Percentiles rank a stretch among this genome's conserved stretches.
phyloP scores from a whole-genome alignment of 2,329 filamentous ascomycete species.

The Fusarium chlamydosporum region DNA sequence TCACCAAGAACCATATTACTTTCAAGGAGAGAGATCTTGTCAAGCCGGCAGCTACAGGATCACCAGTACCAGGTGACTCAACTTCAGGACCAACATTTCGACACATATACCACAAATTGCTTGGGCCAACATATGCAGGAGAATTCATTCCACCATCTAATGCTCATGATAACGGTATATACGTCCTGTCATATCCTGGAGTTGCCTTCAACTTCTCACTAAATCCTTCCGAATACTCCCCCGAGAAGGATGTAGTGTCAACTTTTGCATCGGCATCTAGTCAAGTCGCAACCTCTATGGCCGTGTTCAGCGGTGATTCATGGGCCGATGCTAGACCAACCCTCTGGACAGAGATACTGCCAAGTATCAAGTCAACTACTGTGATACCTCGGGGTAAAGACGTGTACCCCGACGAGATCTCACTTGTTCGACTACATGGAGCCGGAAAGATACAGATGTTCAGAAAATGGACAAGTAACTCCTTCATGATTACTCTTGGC shows the following conservation, averaged over 20 bases:
- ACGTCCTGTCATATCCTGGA: slow-evolving; percentile 93
- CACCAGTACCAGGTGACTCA: slow-evolving; percentile 54
- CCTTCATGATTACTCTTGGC: slow-evolving; percentile 81
- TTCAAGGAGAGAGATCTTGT: slow-evolving; percentile 86
- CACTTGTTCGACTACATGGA: slow-evolving; percentile 82
- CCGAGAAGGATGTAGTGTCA: slow-evolving; percentile 84
- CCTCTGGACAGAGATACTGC: slow-evolving; percentile 81
- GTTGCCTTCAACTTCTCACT: slow-evolving; percentile 93
- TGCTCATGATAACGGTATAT: slow-evolving; percentile 75
- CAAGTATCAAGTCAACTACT: slow-evolving; percentile 79
- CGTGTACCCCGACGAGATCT: slow-evolving; percentile 88
- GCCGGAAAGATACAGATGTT: slow-evolving; percentile 83
- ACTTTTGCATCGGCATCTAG: slow-evolving; percentile 84
- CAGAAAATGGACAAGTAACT: slow-evolving; percentile 75
- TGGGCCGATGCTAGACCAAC: slow-evolving; percentile 86
- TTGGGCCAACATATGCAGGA: slow-evolving; percentile 93
- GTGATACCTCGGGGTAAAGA: slow-evolving; percentile 80
- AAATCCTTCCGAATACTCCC: slow-evolving; percentile 79
- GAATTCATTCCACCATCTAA: slow-evolving; percentile 82
- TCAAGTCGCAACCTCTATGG: slow-evolving; percentile 85
- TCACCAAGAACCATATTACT: slow-evolving; percentile 84
- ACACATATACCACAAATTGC: slow-evolving; percentile 92
- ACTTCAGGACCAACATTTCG: slow-evolving; percentile 79
- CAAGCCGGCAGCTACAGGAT: slow-evolving; percentile 66
- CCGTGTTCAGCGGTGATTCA: slow-evolving; percentile 89